These are phyloP conservation scores for Amylocystis lapponica DNA, from an alignment of 768 basidiomycete genomes.

Conservation along the genomic window DNA sequence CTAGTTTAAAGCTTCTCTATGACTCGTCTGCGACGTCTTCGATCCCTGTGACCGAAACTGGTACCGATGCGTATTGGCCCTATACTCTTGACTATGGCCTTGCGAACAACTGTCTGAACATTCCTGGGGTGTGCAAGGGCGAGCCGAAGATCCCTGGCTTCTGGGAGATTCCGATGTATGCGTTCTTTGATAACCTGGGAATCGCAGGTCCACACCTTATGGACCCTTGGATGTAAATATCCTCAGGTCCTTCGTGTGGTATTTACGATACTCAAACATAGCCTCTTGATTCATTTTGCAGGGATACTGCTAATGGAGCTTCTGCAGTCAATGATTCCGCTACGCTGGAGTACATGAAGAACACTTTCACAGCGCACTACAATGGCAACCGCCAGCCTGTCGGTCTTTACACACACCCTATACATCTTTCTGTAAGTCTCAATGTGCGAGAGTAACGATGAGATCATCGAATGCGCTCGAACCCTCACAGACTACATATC, in stretches of 20 bases:
- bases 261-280: neutral
- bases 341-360: slow-evolving; percentile 67
- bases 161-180: slow-evolving; percentile 86
- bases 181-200: slow-evolving; percentile 59
- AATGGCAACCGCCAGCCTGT: slow-evolving; percentile 71
- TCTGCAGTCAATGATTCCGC: slow-evolving; percentile 49
- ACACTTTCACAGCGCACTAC: slow-evolving; percentile 70
- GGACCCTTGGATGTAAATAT: slow-evolving; percentile 75
- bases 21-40: slow-evolving; percentile 60
- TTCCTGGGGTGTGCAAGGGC: slow-evolving; percentile 56
- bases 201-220: slow-evolving; percentile 59
- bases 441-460: neutral
- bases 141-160: slow-evolving; percentile 68
- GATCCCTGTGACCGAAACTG: slow-evolving; percentile 56
- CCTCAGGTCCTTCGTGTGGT: neutral
- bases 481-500: slow-evolving; percentile 40
- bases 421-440: slow-evolving; percentile 55
- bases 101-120: slow-evolving; percentile 67
- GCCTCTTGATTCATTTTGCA: slow-evolving; percentile 17
- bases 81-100: slow-evolving; percentile 77
- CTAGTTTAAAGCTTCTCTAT: slow-evolving; percentile 57
- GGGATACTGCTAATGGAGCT: slow-evolving; percentile 51
- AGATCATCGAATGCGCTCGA: neutral
- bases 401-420: slow-evolving; percentile 78
- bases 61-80: slow-evolving; percentile 78